Evolutionary conservation across 1,139 yeast species (phyloP), one percentile per base, ranked within the genome.

Genomic region (Saccharomycopsis hybrid): DNA sequence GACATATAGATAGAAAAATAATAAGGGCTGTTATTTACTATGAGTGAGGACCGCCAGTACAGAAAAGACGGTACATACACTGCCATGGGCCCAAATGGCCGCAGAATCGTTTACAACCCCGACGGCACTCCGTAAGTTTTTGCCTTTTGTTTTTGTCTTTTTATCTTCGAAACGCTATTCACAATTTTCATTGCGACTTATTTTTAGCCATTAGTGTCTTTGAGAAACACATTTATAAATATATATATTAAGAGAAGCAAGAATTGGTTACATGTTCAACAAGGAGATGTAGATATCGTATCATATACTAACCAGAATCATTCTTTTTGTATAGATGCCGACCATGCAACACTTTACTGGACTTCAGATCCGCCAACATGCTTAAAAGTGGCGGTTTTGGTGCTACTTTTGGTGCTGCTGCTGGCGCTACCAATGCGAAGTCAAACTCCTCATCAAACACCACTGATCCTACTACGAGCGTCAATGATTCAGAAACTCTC

Each of bases 121-220:
- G 83, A 89, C 65, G 97, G 97, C 1, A 88, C 86, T 66, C 96
- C 96, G 85, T 85, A 73, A 60, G 92, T 74, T 36, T 13, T 24
- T 31, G 37, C 13, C 43, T 31, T 11, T 8, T 18, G 18, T 18
- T 18, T 18, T 18, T 18, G 18, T 18, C 18, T 18, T 18, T 18
- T 18, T 18, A 18, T 18, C 18, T 18, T 18, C 18, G 18, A 18
- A 18, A 18, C 18, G 18, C 18, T 18, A 18, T 18, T 18, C 18
- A 18, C 18, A 18, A 18, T 18, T 18, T 18, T 18, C 18, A 18
- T 18, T 18, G 18, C 18, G 18, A 18, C 18, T 18, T 18, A 18
- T 18, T 18, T 18, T 18, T 18, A 18, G 18, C 18, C 18, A 18
- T 18, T 18, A 18, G 18, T 18, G 18, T 18, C 18, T 18, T 18